These are phyloP conservation scores for Rhypophila decipiens DNA, from an alignment of 495 filamentous ascomycete genomes.

Conservation along the genomic window DNA sequence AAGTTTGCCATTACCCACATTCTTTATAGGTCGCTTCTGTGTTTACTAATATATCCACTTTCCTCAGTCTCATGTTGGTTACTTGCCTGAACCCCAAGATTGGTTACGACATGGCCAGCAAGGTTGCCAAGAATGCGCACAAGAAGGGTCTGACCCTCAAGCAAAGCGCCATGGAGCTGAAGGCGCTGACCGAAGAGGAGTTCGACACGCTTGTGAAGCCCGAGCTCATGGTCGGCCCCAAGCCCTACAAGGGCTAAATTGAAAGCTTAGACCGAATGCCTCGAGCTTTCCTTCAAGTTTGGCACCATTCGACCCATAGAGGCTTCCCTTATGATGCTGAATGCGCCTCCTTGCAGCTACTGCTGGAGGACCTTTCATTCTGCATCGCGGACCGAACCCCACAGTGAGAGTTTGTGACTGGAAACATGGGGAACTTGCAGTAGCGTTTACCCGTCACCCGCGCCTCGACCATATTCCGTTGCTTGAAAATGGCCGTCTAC, in stretches of 20 bases:
- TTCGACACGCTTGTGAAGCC: constrained; percentile 87
- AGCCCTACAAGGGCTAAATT: constrained; percentile 42
- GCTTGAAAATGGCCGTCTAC: no score
- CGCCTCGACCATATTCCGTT: no score
- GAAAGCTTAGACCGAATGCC: not conserved
- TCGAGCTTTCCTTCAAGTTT: no score
- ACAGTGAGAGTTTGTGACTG: no score
- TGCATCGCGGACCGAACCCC: no score
- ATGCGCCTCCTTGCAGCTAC: no score
- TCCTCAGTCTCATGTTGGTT: constrained; percentile 82
- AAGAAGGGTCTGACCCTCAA: constrained; percentile 95
- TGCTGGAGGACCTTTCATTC: no score
- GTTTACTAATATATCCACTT: not conserved
- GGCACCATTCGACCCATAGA: no score
- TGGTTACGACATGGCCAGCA: constrained; percentile 95
- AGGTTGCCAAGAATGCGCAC: constrained; percentile 98
- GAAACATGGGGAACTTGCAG: not conserved
- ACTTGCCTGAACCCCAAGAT: constrained; percentile 98
- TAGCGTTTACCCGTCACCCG: no score
- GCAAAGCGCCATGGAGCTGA: constrained; percentile 87
- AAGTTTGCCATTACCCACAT: constrained; percentile 24
- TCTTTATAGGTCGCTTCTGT: no score
- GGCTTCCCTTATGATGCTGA: no score
- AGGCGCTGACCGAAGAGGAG: constrained; percentile 82
- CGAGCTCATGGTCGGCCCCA: constrained; percentile 94